Conservation (phyloP, 257 asterid genomes). For the Solanum chilense region DNA sequence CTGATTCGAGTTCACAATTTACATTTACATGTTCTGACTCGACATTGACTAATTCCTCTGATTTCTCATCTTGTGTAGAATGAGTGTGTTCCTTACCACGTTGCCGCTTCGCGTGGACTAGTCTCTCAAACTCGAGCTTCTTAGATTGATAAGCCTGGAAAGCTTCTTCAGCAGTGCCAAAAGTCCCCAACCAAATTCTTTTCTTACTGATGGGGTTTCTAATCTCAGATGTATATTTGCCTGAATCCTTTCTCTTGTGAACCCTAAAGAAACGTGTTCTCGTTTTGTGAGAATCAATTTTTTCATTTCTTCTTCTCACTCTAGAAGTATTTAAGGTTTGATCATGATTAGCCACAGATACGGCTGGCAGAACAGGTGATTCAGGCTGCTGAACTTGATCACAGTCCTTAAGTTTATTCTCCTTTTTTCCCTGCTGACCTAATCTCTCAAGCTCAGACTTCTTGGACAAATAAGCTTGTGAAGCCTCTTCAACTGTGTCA, state of each 20-base stretch:
- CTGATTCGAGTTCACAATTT: not conserved
- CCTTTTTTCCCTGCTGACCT: not conserved
- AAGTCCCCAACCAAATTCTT: not conserved
- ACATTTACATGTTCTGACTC: not conserved
- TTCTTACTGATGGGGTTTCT: not conserved
- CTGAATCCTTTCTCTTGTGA: not conserved
- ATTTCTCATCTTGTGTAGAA: not conserved
- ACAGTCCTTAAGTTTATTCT: not conserved
- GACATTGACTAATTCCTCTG: not conserved
- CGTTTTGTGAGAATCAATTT: not conserved
- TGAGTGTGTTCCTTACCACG: not conserved
- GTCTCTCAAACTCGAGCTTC: not conserved
- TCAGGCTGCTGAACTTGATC: not conserved
- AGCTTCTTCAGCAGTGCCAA: not conserved
- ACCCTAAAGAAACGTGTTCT: not conserved
- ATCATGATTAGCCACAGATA: not conserved
- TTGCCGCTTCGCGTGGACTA: not conserved
- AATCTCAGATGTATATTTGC: not conserved
- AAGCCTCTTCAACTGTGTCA: not conserved
- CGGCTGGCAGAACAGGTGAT: not conserved
- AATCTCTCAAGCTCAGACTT: not conserved
- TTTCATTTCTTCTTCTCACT: not conserved
- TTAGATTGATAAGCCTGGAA: not conserved
- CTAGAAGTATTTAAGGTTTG: not conserved
- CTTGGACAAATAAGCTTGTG: not conserved